These are phyloP conservation scores for Podaxis pistillaris DNA, from an alignment of 768 basidiomycete species.

Conservation along the genomic window DNA sequence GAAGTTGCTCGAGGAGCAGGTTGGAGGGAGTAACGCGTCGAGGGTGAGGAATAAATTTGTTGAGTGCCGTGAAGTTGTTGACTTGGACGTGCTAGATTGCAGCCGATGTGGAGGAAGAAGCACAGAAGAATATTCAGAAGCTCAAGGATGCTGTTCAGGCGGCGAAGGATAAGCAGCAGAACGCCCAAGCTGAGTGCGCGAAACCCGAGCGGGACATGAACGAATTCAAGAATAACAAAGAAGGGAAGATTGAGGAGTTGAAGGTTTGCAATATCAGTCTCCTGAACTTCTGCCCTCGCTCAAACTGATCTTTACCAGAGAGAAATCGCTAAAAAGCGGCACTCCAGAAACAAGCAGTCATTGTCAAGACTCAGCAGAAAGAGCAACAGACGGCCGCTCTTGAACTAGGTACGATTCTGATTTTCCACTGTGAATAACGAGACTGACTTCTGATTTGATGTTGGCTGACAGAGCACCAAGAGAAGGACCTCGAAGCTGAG, in stretches of 20 bases:
- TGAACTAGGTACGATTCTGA: conserved; percentile 66
- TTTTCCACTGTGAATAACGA: not conserved
- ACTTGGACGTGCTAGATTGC: conserved; percentile 55
- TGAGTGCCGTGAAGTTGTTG: not conserved
- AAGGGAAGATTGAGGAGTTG: conserved; percentile 91
- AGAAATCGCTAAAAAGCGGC: conserved; percentile 49
- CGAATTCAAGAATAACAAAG: conserved; percentile 99
- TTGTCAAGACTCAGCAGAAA: conserved; percentile 85
- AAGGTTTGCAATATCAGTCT: conserved; percentile 51
- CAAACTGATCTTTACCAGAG: not conserved
- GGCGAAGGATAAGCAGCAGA: conserved; percentile 75
- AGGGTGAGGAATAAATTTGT: conserved; percentile 49
- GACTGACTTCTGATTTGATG: not conserved
- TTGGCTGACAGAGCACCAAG: conserved; percentile 66
- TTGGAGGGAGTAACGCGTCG: conserved; percentile 86
- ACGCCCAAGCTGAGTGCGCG: conserved; percentile 73
- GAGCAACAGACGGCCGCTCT: conserved; percentile 84
- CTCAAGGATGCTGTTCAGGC: conserved; percentile 56
- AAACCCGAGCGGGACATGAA: conserved; percentile 95
- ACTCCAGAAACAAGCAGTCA: conserved; percentile 76
- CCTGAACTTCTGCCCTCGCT: not conserved
- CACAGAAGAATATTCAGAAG: conserved; percentile 61
- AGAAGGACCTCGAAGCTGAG: conserved; percentile 64
- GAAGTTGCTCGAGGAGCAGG: conserved; percentile 75
- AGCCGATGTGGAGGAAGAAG: conserved; percentile 73